phyloP scores from a whole-genome alignment of 1,284 basidiomycete genomes.

The Ustilago lituana region DNA sequence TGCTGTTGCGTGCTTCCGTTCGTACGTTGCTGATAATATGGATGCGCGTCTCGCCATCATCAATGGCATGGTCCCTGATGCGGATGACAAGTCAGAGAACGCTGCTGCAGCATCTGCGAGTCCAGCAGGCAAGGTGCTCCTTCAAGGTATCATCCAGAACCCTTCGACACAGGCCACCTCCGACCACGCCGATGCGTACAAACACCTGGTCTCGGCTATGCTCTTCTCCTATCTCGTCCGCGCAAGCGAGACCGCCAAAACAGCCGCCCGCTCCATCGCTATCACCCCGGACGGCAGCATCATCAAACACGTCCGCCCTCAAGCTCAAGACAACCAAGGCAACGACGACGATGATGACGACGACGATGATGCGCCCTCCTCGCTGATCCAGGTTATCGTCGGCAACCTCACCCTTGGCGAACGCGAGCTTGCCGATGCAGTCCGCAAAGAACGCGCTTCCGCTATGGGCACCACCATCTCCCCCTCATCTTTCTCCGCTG shows the following conservation, averaged over 20 bases:
- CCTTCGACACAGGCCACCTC: slow-evolving; percentile 54
- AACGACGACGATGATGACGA: slow-evolving; percentile 67
- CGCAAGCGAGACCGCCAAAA: slow-evolving; percentile 72
- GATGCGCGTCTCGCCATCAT: slow-evolving; percentile 69
- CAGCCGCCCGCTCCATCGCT: slow-evolving; percentile 70
- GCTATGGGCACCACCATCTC: slow-evolving; percentile 35
- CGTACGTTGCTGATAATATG: slow-evolving; percentile 66
- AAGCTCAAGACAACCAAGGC: slow-evolving; percentile 24
- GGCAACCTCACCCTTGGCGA: slow-evolving; percentile 75
- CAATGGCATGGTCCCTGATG: slow-evolving; percentile 70
- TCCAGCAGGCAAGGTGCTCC: slow-evolving; percentile 70
- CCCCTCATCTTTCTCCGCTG: slow-evolving; percentile 37
- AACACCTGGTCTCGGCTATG: slow-evolving; percentile 57
- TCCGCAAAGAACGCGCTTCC: slow-evolving; percentile 57
- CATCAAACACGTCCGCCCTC: slow-evolving; percentile 18
- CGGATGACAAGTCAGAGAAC: too few species aligned
- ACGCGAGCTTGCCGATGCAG: slow-evolving; percentile 70
- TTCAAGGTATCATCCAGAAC: slow-evolving; percentile 70
- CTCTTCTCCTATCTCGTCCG: slow-evolving; percentile 71
- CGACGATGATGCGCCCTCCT: slow-evolving; percentile 70
- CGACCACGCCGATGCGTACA: slow-evolving; percentile 69
- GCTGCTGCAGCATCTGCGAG: slow-evolving; percentile 56
- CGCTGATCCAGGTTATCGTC: slow-evolving; percentile 71
- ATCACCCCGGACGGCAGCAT: slow-evolving; percentile 64
- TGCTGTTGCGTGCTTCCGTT: slow-evolving; percentile 59